phyloP scores from a whole-genome alignment of 2,329 filamentous ascomycete genomes.

The Colletotrichum cereale region DNA sequence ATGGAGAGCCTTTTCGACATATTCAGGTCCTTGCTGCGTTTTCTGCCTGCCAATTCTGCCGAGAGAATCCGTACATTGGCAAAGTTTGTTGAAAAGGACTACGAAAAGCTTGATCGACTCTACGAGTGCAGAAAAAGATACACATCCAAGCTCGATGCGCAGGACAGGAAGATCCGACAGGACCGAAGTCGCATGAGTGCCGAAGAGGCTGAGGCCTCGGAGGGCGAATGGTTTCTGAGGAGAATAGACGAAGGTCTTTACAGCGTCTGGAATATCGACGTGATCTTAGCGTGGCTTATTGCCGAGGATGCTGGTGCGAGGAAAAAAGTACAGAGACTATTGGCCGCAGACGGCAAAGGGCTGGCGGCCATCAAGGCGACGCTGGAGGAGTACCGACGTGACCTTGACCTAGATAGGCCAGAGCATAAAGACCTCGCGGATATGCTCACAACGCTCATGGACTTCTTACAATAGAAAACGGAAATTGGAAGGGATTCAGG shows the following conservation, averaged over 20 bases:
- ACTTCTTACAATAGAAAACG: constrained; percentile 56
- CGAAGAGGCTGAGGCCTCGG: constrained; percentile 69
- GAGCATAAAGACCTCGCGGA: constrained; percentile 69
- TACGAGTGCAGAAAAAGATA: constrained; percentile 80
- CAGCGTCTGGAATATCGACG: constrained; percentile 84
- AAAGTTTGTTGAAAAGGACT: constrained; percentile 96
- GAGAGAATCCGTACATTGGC: constrained; percentile 86
- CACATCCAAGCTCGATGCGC: constrained; percentile 68
- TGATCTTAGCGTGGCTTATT: constrained; percentile 88
- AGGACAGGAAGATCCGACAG: constrained; percentile 72
- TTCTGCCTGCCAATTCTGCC: constrained; percentile 81
- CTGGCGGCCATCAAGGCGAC: constrained; percentile 74
- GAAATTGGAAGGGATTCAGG: neutral
- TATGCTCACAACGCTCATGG: constrained; percentile 66
- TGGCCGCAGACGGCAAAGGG: constrained; percentile 77
- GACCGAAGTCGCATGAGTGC: constrained; percentile 53
- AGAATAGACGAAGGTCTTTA: constrained; percentile 88
- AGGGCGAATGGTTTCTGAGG: constrained; percentile 78
- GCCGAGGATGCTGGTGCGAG: constrained; percentile 87
- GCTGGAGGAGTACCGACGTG: constrained; percentile 70
- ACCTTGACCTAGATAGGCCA: constrained; percentile 67
- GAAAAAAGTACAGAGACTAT: constrained; percentile 70
- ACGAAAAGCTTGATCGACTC: constrained; percentile 84
- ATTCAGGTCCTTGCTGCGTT: constrained; percentile 84
- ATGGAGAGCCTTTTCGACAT: constrained; percentile 82